Conservation (phyloP, 139 green algal genomes). For the Coelastrella sp. region DNA sequence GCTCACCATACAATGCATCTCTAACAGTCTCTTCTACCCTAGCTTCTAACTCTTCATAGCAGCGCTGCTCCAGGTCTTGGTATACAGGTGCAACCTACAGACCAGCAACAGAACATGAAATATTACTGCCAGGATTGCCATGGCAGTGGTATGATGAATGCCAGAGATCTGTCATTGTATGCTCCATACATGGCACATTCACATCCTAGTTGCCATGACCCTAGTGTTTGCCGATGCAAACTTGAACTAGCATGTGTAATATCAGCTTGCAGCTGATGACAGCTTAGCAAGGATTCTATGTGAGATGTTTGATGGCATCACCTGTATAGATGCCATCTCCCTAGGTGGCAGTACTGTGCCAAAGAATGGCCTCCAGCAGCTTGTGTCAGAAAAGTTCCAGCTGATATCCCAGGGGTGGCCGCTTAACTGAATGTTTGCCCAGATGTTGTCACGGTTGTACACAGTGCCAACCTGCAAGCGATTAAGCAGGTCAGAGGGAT, state of each 20-base stretch:
- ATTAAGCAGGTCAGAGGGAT: background rate
- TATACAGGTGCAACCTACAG: constrained; percentile 56
- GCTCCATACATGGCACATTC: no score
- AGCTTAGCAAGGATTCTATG: no score
- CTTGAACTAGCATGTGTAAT: no score
- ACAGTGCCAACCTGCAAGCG: constrained; percentile 62
- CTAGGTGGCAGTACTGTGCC: constrained; percentile 54
- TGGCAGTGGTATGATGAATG: no score
- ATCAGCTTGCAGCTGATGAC: no score
- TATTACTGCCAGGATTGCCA: no score
- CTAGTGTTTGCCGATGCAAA: no score
- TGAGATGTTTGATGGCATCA: background rate
- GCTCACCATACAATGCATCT: constrained; percentile 59
- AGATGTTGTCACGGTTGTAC: constrained; percentile 73
- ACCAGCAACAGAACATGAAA: background rate
- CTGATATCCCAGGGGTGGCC: constrained; percentile 68
- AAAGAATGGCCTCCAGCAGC: constrained; percentile 63
- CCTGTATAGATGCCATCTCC: constrained; percentile 67
- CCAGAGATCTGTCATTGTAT: no score
- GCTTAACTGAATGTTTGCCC: constrained; percentile 70
- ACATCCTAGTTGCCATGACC: no score
- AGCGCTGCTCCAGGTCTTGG: constrained; percentile 56
- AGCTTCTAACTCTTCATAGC: constrained; percentile 72
- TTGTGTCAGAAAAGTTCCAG: constrained; percentile 59
- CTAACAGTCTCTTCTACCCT: constrained; percentile 66